These are phyloP conservation scores for Gossypium australe DNA, from an alignment of 345 rosid species.

Conservation along the genomic window DNA sequence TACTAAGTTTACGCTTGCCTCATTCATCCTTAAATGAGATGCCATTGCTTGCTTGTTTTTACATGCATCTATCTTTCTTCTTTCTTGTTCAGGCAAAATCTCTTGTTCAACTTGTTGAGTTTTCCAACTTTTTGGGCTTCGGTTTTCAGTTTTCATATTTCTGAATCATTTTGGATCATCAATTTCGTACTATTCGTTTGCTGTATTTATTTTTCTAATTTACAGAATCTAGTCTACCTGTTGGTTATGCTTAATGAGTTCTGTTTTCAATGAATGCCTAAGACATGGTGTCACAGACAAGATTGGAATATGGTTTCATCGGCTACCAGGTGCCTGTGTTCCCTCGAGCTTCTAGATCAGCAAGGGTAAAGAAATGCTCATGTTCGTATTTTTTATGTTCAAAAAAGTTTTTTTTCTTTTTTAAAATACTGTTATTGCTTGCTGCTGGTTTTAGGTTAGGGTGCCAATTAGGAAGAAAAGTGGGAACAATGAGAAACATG, in stretches of 20 bases:
- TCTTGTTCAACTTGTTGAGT: background rate
- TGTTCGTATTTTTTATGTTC: background rate
- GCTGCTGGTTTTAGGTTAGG: slow-evolving; percentile 21
- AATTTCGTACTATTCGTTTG: too few species aligned
- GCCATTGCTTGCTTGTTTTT: background rate
- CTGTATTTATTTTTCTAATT: background rate
- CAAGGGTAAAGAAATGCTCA: slow-evolving; percentile 9
- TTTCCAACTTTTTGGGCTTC: too few species aligned
- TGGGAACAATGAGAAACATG: slow-evolving; percentile 3
- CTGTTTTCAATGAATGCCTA: slow-evolving; percentile 9
- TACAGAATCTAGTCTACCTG: slow-evolving; percentile 9
- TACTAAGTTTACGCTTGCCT: background rate
- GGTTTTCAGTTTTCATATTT: background rate
- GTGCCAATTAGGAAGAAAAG: slow-evolving; percentile 19
- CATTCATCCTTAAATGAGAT: background rate
- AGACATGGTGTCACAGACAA: slow-evolving; percentile 8
- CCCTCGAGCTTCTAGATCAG: slow-evolving; percentile 11
- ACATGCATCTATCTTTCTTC: background rate
- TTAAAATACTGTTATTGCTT: background rate
- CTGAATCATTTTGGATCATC: background rate
- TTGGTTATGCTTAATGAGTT: slow-evolving; percentile 21
- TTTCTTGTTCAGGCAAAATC: background rate
- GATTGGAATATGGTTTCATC: slow-evolving; percentile 8
- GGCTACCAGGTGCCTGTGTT: slow-evolving; percentile 8
- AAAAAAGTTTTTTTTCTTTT: background rate